Base-by-base conservation (phyloP, 2,329 filamentous ascomycete species). In the Microdochium paspali region DNA sequence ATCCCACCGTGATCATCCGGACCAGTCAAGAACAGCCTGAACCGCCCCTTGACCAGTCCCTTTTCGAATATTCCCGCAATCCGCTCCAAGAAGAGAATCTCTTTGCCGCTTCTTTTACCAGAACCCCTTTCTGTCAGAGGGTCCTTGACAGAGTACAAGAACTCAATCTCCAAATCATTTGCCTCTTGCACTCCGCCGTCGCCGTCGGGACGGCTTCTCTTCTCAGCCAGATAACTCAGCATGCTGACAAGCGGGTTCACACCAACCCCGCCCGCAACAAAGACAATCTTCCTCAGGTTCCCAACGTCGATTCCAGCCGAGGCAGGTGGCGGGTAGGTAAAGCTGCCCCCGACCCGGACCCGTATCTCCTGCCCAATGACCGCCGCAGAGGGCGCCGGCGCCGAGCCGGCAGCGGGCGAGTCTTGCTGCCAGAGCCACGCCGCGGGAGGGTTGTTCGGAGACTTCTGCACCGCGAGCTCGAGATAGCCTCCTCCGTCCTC, bases 191-290 rank as follows among this genome's bases (percentile, higher is more conserved):
- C 78, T 13, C 26, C 26, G 1, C 58, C 88, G 88, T 24, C 87
- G 52, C 4, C 49, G 44, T 2, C 61, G 47, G 10, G 32, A 35
- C 26, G n/a, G n/a, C 47, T 32, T 10, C 31, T 40, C 42, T 66
- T 66, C 54, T 75, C 65, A 23, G 71, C 71, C 6, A 90, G 67
- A 50, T 77, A 74, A 15, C 77, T 73, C 44, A 89, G 67, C 62
- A 91, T 91, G 47, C 85, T 87, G 48, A 89, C 77, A 4, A 91
- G 67, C 1, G 87, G 87, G 56, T 94, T 94, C 48, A 94, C 83
- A 0, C 89, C 88, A 21, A 94, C 82, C 1, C 88, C 89, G 1
- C 87, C 88, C 0, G 87, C 88, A 13, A 94, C 72, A 51, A 95
- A 82, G 3, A 95, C 77, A 4, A 85, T 72, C 47, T 77, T 80